Base-by-base conservation (phyloP, 345 rosid genomes). In the Syzygium aromaticum region DNA sequence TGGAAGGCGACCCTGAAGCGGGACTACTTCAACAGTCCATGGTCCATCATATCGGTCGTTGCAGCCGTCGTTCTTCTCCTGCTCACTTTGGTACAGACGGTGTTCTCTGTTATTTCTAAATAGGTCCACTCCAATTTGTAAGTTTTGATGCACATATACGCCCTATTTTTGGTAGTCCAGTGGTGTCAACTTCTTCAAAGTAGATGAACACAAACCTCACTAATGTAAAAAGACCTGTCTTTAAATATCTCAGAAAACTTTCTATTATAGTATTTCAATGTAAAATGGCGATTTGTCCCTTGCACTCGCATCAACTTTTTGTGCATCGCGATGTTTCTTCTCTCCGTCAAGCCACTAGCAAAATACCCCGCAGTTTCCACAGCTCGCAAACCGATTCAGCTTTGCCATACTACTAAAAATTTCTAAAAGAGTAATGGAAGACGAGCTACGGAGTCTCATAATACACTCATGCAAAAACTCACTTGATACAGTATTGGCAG, bases 11-110 rank as follows among this genome's bases (percentile, higher is more conserved):
- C 11, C 15, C 33, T 89, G 63, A 84, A 63, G 52, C 88, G 67
- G 21, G 46, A 86, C 40, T 88, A 88, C 77, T 88, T 88, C 88
- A 64, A 84, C 46, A 86, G 11, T 86, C 90, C 90, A 6, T 89
- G 90, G 90, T 56, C 86, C 17, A 22, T 56, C 19, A 67, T 89
- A 23, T 88, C 90, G 0, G 85, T 84, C 3, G 0, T 86, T 8
- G 88, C 90, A 28, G 90, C 88, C 13, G 2, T 51, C 46, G 2
- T 84, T 53, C 86, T 85, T 56, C 86, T 85, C 30, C 0, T 85
- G 73, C 86, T 85, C 52, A 85, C 86, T 51, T 0, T 1, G 27
- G 64, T 85, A 0, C 86, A 85, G 77, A 85, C 86, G 0, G 86
- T 85, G 73, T 85, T 85, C 51, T 56, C 86, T 56, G 51, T 85